Base-by-base conservation (phyloP, 2,329 filamentous ascomycete genomes). In the Sclerotinia sclerotiorum region DNA sequence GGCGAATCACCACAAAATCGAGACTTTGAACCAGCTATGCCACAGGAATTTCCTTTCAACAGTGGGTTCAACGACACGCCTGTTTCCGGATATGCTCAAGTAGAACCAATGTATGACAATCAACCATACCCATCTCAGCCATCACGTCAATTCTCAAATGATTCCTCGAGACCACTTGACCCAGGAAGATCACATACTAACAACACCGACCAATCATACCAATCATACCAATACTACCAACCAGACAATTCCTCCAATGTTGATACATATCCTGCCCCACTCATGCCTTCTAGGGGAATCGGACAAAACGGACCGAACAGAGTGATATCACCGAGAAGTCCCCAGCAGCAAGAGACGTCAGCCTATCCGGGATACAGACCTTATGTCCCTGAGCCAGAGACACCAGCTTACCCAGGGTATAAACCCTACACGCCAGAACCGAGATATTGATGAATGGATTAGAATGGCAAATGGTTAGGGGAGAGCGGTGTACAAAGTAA, bases 131-230 rank as follows among this genome's bases (percentile, higher is more conserved):
- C 71, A 21, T 60, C 69, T 29, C 67, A 69, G 62, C 70, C 73
- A 39, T 63, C 68, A 44, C 71, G 72, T 32, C 72, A 75, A 62
- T 76, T 72, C 39, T 74, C 74, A 6, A 65, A 64, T n/a, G 73
- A 73, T 27, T 72, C 74, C 10, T 58, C 70, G 17, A 67, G 72
- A 10, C 69, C 74, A 24, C 46, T 73, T 24, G 73, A 70, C 54
- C 68, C 72, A 48, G 71, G 69, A 46, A 68, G 73, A 52, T 72
- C 74, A 68, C 74, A 74, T 58, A 69, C 72, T 1, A 71, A 68
- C 52, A 49, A 27, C 55, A 67, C 54, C 52, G 65, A 32, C 57
- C 69, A 21, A 62, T 48, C 65, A 52, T 68, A 68, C 44, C 67
- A 65, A 57, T 19, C 65, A 46, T 68, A 68, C 44, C 67, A 65